phyloP scores from a whole-genome alignment of 106 monocot genomes.

The Narthecium ossifragum region DNA sequence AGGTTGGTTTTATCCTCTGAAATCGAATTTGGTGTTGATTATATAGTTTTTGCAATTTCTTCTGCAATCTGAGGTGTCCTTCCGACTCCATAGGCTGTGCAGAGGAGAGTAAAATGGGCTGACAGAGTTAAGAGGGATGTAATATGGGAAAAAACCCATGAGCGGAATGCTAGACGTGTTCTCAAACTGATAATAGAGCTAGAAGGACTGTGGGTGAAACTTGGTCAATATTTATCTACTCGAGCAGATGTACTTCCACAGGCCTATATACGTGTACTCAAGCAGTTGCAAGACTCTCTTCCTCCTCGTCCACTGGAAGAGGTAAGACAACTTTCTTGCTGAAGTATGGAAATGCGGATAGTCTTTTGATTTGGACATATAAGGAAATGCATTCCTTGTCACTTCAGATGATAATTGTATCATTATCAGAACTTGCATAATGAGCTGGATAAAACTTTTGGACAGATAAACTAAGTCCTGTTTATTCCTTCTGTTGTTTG shows the following conservation, averaged over 20 bases:
- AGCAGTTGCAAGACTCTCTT: constrained; percentile 92
- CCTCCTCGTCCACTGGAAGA: constrained; percentile 85
- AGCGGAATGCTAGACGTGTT: constrained; percentile 77
- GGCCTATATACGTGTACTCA: constrained; percentile 75
- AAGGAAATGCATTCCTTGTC: too few relatives aligned
- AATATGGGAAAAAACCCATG: constrained; percentile 79
- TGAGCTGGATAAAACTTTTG: too few relatives aligned
- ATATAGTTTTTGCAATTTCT: constrained; percentile 6
- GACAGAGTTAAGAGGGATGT: constrained; percentile 36
- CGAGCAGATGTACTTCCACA: constrained; percentile 92
- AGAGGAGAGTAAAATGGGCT: constrained; percentile 70
- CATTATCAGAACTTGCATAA: too few relatives aligned
- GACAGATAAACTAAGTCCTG: too few relatives aligned
- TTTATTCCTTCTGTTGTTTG: too few relatives aligned
- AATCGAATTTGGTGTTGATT: not conserved
- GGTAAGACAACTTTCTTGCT: constrained; percentile 31
- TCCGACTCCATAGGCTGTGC: constrained; percentile 63
- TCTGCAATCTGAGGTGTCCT: too few relatives aligned
- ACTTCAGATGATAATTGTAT: too few relatives aligned
- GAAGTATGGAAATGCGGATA: too few relatives aligned
- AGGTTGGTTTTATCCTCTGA: constrained; percentile 29
- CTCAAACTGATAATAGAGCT: constrained; percentile 86
- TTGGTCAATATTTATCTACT: constrained; percentile 95
- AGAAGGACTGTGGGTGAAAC: constrained; percentile 97
- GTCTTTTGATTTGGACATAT: too few relatives aligned